Evolutionary conservation across 2,329 filamentous ascomycete genomes (phyloP).

Genomic region (Diaporthe nobilis): DNA sequence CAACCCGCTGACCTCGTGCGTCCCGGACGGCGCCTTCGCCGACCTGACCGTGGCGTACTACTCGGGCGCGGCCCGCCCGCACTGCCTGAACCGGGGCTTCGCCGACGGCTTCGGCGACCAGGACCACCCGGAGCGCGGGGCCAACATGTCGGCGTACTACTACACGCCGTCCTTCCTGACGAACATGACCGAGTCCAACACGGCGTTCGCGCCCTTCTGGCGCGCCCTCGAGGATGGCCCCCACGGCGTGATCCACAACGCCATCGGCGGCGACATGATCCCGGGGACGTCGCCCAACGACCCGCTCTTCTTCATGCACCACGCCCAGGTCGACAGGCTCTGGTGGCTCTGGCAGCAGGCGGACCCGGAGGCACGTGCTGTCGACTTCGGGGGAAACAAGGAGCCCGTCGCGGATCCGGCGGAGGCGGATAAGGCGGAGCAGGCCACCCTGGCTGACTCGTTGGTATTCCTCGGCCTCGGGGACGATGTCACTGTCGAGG

Average conservation of each 20-base stretch:
- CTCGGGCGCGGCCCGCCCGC: constrained; percentile 45
- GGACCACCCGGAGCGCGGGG: constrained; percentile 49
- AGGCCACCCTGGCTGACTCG: background rate
- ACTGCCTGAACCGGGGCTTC: constrained; percentile 50
- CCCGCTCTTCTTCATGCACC: constrained; percentile 32
- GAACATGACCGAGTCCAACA: background rate
- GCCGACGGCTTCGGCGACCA: constrained; percentile 49
- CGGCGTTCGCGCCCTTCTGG: background rate
- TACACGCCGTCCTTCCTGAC: constrained; percentile 5
- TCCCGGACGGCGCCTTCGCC: constrained; percentile 55
- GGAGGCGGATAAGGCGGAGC: background rate
- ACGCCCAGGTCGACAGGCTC: constrained; percentile 30
- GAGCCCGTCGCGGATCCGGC: background rate
- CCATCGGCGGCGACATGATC: constrained; percentile 6
- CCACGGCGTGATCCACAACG: constrained; percentile 8
- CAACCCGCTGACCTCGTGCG: constrained; percentile 60
- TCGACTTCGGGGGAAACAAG: constrained; percentile 16
- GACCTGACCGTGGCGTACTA: constrained; percentile 21
- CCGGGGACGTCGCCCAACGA: constrained; percentile 25
- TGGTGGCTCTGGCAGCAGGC: constrained; percentile 30
- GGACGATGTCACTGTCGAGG: constrained; percentile 7
- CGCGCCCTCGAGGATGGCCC: constrained; percentile 14
- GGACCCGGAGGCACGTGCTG: background rate
- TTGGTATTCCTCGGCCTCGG: constrained; percentile 4
- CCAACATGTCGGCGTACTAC: constrained; percentile 26